A percentile compares a stretch with the other conserved stretches of the same genome.
Evolutionary conservation across 805 yeast genomes (phyloP).

Genomic region (Yarrowia osloensis): DNA sequence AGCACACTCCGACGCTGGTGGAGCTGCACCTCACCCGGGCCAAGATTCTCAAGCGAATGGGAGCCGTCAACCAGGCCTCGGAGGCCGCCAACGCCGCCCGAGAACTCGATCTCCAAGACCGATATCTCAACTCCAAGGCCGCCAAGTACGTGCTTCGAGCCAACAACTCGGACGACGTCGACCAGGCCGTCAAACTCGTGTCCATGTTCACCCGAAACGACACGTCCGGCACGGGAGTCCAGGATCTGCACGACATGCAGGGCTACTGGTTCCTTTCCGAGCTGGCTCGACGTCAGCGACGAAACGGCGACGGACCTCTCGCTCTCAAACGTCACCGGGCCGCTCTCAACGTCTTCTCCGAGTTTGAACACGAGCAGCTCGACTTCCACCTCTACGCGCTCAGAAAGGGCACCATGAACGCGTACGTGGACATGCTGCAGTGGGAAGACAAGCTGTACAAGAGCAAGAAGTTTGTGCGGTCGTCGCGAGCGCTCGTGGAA

Average conservation of each 20-base stretch:
- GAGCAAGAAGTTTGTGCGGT: constrained; percentile 72
- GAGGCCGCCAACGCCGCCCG: constrained; percentile 70
- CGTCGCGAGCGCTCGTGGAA: constrained; percentile 62
- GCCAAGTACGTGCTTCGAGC: constrained; percentile 82
- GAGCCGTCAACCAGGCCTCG: constrained; percentile 64
- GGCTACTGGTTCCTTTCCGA: constrained; percentile 87
- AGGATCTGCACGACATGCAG: constrained; percentile 85
- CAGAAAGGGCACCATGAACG: constrained; percentile 86
- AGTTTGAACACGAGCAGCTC: constrained; percentile 78
- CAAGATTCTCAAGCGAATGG: constrained; percentile 70
- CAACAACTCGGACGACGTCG: constrained; percentile 51
- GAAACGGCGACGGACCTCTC: constrained; percentile 66
- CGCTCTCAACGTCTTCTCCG: constrained; percentile 65
- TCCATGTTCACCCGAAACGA: constrained; percentile 86
- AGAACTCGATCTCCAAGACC: constrained; percentile 77
- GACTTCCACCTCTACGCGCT: constrained; percentile 94
- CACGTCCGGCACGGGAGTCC: constrained; percentile 76
- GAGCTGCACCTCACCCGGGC: constrained; percentile 83
- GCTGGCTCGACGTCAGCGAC: constrained; percentile 76
- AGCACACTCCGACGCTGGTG: constrained; percentile 78
- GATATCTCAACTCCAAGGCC: constrained; percentile 86
- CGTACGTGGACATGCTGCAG: constrained; percentile 69
- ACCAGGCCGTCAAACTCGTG: constrained; percentile 71
- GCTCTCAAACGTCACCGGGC: constrained; percentile 77
- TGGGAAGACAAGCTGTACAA: constrained; percentile 81